Evolutionary conservation across 257 asterid species (phyloP), one percentile per base, ranked within the genome.

Genomic region (Galeopsis tetrahit): DNA sequence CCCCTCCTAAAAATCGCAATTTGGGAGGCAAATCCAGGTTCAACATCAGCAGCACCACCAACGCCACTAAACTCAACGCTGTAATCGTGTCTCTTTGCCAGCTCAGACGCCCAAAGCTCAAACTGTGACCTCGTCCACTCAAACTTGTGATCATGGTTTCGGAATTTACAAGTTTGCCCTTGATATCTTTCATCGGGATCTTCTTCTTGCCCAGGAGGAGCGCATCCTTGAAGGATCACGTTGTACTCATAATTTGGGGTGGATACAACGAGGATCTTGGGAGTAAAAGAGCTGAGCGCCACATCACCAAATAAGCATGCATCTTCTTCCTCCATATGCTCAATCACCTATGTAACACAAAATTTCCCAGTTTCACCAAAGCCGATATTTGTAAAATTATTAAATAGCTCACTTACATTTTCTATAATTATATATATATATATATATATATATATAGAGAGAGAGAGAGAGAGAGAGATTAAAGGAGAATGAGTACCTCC

Each of bases 221-320:
- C 48, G 63, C 92, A 85, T 43, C 82, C 82, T 78, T 94, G 97
- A 80, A 91, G 97, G 77, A 94, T 94, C 69, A 68, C 77, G 42
- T 91, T 94, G 90, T 94, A 94, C 82, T 91, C 98, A 48, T 88
- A 94, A 77, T 94, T 94, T 59, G 99, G 99, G 48, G 98, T 94
- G 42, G 98, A 94, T 76, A 94, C 85, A 0, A 94, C 80, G 31
- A 94, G 95, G 81, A 89, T 80, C 81, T 72, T 84, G 21, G 99
- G 99, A 55, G 90, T 73, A 73, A 88, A 88, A 56, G 84, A 78
- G 63, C 82, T 69, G 55, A 94, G 96, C 48, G 83, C 97, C 59
- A 88, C 77, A 39, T 94, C 83, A 28, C 99, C 97, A 58, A 94
- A 94, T 62, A 79, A 79, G 77, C 84, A 59, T 7, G 99, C 99